Evolutionary conservation across 192 early-diverging fungal species (phyloP), one percentile per base, ranked within the genome.

Genomic region (Coemansia sp.): DNA sequence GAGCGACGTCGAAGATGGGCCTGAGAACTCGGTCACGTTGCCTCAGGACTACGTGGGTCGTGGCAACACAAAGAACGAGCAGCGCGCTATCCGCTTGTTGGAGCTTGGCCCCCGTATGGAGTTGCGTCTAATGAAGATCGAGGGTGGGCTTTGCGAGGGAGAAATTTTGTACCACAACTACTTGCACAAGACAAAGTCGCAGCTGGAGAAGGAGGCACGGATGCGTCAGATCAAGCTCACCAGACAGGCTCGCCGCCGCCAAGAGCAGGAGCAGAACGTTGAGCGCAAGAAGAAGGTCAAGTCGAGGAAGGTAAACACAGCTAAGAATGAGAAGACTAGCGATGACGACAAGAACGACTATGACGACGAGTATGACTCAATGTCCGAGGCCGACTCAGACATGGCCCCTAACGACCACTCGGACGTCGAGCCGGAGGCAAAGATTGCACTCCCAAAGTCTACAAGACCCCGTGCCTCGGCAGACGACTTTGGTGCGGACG

Each of bases 91-190:
- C 20, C 87, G 90, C 24, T 84, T 99, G 27, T 76, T 88, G 18
- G 97, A 99, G 84, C 75, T 98, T 6, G 97, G 97, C 2, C 97
- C 97, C 29, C 87, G 96, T 34, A 89, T 99, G 89, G 89, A 93
- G 44, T 81, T 98, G 49, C 72, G 84, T 55, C 83, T 99, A 54
- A 74, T 93, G 65, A 99, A 99, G 87, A 91, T 99, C 49, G 89
- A 96, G 72, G 89, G 76, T 42, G 97, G 95, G 2, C 70, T 99
- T 65, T 95, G 95, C 70, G 91, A 89, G 43, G 97, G 96, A 41
- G 94, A 97, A 54, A 90, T 99, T n/a, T 78, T 99, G 31, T 94
- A 92, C 80, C 96, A 99, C 84, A 87, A 87, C 52, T 90, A 89
- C 70, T 72, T 95, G 44, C 78, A 88, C 49, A 94, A 95, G 73